Conservation (phyloP, 2,329 filamentous ascomycete genomes). For the Camptophora hylomeconis region DNA sequence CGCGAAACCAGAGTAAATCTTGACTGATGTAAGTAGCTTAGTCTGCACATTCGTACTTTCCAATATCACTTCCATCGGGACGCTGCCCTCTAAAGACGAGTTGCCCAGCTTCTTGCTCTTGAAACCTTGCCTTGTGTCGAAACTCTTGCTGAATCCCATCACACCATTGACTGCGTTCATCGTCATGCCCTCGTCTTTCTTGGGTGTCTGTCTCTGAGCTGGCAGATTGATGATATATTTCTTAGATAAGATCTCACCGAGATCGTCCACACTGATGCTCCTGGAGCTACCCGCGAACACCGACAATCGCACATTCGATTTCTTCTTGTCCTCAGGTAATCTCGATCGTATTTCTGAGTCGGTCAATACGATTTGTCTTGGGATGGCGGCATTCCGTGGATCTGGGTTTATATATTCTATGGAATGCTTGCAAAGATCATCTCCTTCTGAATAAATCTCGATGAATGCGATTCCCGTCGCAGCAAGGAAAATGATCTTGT, state of each 20-base stretch:
- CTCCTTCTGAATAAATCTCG: constrained; percentile 69
- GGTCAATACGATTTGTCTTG: constrained; percentile 59
- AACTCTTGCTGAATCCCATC: constrained; percentile 13
- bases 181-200: constrained; percentile 15
- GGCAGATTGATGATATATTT: constrained; percentile 61
- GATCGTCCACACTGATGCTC: constrained; percentile 63
- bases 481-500: constrained; percentile 63
- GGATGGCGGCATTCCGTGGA: constrained; percentile 41
- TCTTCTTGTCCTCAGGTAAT: constrained; percentile 60
- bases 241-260: constrained; percentile 58
- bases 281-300: constrained; percentile 67
- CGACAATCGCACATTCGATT: constrained; percentile 54
- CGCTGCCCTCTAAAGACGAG: constrained; percentile 56
- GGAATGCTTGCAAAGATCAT: constrained; percentile 66
- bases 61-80: constrained; percentile 61
- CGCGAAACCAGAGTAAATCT: constrained; percentile 62
- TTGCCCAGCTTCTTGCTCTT: constrained; percentile 61
- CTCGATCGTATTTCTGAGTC: constrained; percentile 62
- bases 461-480: constrained; percentile 72
- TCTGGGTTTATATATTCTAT: constrained; percentile 62
- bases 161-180: constrained; percentile 16
- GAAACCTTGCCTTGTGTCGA: constrained; percentile 50
- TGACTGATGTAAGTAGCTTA: constrained; percentile 61
- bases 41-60: constrained; percentile 54
- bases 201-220: constrained; percentile 35